Evolutionary conservation across 129 eudicot genomes (phyloP).

Genomic region (Sambucus nigra): DNA sequence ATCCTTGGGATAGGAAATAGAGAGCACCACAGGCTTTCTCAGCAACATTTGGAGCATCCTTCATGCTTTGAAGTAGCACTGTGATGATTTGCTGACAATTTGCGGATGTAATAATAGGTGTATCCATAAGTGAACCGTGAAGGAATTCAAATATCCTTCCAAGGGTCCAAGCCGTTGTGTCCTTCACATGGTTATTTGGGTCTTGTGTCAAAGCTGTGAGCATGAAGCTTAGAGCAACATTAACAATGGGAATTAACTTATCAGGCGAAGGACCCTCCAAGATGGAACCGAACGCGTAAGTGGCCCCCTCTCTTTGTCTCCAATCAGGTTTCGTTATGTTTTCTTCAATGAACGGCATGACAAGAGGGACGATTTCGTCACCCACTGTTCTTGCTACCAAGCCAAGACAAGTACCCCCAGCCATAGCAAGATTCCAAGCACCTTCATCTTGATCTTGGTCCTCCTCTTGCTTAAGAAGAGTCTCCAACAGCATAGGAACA

Average conservation of each 20-base stretch:
- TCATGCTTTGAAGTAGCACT: constrained; percentile 83
- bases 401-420: constrained; percentile 97
- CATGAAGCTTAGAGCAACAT: constrained; percentile 82
- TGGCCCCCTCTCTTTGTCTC: constrained; percentile 93
- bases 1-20: constrained; percentile 86
- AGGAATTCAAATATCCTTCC: constrained; percentile 94
- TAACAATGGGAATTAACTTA: constrained; percentile 68
- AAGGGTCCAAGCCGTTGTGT: constrained; percentile 96
- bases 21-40: constrained; percentile 94
- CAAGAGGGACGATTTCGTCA: constrained; percentile 91
- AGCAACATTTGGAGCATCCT: constrained; percentile 87
- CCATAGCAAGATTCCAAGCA: constrained; percentile 98
- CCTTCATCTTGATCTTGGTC: constrained; percentile 98
- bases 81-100: constrained; percentile 78
- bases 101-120: constrained; percentile 61
- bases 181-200: constrained; percentile 91
- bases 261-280: constrained; percentile 94
- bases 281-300: constrained; percentile 90
- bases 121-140: constrained; percentile 71
- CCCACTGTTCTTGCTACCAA: constrained; percentile 91
- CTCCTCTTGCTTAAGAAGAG: constrained; percentile 89
- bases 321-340: constrained; percentile 77
- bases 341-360: constrained; percentile 84
- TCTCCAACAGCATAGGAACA: constrained; percentile 84
- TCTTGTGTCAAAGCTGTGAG: constrained; percentile 82